Percentiles rank a stretch among this genome's conserved stretches.
phyloP scores from a whole-genome alignment of 1,284 basidiomycete species.

The Puccinia triticina region DNA sequence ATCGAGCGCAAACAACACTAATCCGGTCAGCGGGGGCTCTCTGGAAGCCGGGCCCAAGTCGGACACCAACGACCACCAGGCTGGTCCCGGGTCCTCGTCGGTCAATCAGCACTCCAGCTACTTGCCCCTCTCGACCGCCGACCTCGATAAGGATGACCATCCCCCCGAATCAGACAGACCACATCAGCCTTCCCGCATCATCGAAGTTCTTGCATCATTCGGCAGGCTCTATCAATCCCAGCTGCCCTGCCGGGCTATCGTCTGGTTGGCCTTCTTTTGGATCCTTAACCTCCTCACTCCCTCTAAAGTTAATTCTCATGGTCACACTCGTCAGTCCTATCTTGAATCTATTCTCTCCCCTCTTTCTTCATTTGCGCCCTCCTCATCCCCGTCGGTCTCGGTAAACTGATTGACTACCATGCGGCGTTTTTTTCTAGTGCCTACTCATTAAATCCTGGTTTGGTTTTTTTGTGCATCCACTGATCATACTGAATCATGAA shows the following conservation, averaged over 20 bases:
- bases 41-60: constrained; percentile 3
- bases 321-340: constrained; percentile 40
- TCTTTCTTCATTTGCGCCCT: not conserved
- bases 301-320: constrained; percentile 28
- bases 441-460: too few relatives aligned
- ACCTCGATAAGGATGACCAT: constrained; percentile 11
- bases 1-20: not conserved
- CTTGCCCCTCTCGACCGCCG: constrained; percentile 17
- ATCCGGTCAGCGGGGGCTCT: not conserved
- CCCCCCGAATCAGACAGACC: not conserved
- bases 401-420: not conserved
- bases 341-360: not conserved
- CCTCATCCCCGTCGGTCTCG: not conserved
- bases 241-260: constrained; percentile 6
- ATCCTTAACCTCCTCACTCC: constrained; percentile 46
- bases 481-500: too few relatives aligned
- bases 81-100: not conserved
- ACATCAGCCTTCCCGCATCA: not conserved
- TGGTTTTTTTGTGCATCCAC: too few relatives aligned
- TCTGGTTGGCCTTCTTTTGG: constrained; percentile 31
- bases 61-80: not conserved
- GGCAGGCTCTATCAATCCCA: not conserved
- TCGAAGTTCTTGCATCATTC: not conserved
- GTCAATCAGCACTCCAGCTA: not conserved
- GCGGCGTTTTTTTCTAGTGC: not conserved